Conservation (phyloP, 345 rosid species). For the Chamaenerion angustifolium region DNA sequence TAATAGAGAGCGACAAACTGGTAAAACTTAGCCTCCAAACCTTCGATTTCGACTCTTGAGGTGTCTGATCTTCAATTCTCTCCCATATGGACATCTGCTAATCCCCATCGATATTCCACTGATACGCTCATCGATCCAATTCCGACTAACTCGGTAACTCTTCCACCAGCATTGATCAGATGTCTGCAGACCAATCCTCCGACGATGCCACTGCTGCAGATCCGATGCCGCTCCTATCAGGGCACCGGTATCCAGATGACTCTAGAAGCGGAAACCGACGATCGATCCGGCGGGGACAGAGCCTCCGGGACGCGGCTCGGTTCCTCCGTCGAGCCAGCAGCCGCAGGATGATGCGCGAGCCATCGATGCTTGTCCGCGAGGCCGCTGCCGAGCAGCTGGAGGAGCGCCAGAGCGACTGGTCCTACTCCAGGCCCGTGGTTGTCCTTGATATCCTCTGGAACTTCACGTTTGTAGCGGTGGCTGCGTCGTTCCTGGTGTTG, state of each 20-base stretch:
- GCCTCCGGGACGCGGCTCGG: constrained; percentile 71
- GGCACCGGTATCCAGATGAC: constrained; percentile 12
- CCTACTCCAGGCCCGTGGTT: constrained; percentile 89
- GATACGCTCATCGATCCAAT: background rate
- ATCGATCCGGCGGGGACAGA: constrained; percentile 48
- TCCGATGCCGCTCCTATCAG: constrained; percentile 46
- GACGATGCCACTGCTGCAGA: constrained; percentile 42
- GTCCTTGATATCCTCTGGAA: constrained; percentile 77
- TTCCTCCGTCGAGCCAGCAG: constrained; percentile 85
- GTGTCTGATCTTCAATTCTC: too few relatives aligned
- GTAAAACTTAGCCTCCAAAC: too few relatives aligned
- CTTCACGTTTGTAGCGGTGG: constrained; percentile 69
- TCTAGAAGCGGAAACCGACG: constrained; percentile 8
- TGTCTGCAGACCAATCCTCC: constrained; percentile 25
- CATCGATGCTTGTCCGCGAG: constrained; percentile 88
- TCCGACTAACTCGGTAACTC: too few relatives aligned
- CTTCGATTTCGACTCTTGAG: too few relatives aligned
- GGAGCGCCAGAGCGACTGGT: constrained; percentile 98
- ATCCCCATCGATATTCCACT: constrained; percentile 2
- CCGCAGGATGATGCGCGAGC: constrained; percentile 79
- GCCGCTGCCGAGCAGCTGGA: constrained; percentile 94
- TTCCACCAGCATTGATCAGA: background rate
- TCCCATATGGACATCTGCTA: too few relatives aligned
- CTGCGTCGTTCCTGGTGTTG: constrained; percentile 38
- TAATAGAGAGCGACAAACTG: too few relatives aligned